Percentiles rank a stretch among this genome's conserved stretches.
Evolutionary conservation across 805 yeast genomes (phyloP).

Genomic region (Clavispora santaluciae): DNA sequence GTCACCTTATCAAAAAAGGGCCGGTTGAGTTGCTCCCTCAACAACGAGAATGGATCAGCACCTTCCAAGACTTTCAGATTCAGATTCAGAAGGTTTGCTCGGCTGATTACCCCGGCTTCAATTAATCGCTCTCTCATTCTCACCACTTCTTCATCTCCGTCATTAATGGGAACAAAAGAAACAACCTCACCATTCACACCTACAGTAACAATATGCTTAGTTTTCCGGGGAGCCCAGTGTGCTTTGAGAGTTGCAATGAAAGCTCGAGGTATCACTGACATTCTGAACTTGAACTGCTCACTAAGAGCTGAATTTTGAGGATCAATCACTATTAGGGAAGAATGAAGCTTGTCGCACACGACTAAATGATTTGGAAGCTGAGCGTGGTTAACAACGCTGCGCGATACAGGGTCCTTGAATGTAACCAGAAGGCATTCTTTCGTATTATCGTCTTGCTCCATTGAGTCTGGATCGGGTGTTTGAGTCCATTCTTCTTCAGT

Average conservation of each 20-base stretch:
- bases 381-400: slow-evolving; percentile 28
- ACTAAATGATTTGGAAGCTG: slow-evolving; percentile 18
- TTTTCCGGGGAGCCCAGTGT: slow-evolving; percentile 16
- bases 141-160: slow-evolving; percentile 12
- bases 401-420: slow-evolving; percentile 31
- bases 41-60: slow-evolving; percentile 10
- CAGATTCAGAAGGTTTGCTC: background rate
- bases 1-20: slow-evolving; percentile 35
- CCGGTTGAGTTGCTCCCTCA: slow-evolving; percentile 21
- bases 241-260: slow-evolving; percentile 19
- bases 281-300: slow-evolving; percentile 13
- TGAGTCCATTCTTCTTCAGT: slow-evolving; percentile 2
- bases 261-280: slow-evolving; percentile 32
- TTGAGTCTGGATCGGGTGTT: background rate
- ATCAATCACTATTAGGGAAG: slow-evolving; percentile 26
- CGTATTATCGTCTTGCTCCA: background rate
- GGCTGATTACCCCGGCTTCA: background rate
- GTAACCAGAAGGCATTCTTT: slow-evolving; percentile 7
- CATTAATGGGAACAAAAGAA: slow-evolving; percentile 6
- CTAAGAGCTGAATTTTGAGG: slow-evolving; percentile 4
- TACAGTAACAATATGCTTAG: slow-evolving; percentile 19
- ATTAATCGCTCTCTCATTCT: slow-evolving; percentile 7
- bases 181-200: slow-evolving; percentile 38
- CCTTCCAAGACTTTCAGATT: background rate
- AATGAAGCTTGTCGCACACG: slow-evolving; percentile 34